A percentile compares a stretch with the other conserved stretches of the same genome.
Conservation (phyloP, 805 yeast species). For the Saturnispora diversa region DNA sequence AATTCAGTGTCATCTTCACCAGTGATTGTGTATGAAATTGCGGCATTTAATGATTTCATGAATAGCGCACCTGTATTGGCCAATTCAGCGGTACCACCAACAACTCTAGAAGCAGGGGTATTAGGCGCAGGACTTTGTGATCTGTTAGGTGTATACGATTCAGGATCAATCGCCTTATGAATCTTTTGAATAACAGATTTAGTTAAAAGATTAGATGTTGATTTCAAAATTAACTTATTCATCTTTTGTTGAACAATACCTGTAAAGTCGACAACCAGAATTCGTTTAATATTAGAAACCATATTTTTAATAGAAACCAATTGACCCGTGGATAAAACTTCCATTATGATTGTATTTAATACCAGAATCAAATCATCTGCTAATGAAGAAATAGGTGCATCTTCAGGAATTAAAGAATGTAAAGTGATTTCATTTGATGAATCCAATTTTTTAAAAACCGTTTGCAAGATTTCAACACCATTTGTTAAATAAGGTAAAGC, state of each 20-base stretch:
- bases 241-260: conserved; percentile 46
- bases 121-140: conserved; percentile 9
- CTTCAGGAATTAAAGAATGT: conserved; percentile 36
- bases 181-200: conserved; percentile 15
- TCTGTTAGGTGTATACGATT: conserved; percentile 3
- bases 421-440: conserved; percentile 18
- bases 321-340: conserved; percentile 67
- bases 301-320: conserved; percentile 45
- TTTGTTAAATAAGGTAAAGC: conserved; percentile 30
- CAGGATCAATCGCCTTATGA: conserved; percentile 12
- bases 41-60: conserved; percentile 33
- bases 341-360: conserved; percentile 57
- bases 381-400: conserved; percentile 68
- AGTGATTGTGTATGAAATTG: conserved; percentile 29
- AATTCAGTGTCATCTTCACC: conserved; percentile 28
- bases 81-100: conserved; percentile 26
- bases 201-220: conserved; percentile 23
- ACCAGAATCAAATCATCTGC: conserved; percentile 79
- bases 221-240: conserved; percentile 36
- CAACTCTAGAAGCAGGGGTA: conserved; percentile 20
- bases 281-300: conserved; percentile 46
- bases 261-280: conserved; percentile 56
- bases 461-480: conserved; percentile 23
- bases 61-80: conserved; percentile 27
- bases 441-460: conserved; percentile 17